A percentile compares a stretch with the other conserved stretches of the same genome.
phyloP scores from a whole-genome alignment of 345 rosid species.

The Nephelium lappaceum region DNA sequence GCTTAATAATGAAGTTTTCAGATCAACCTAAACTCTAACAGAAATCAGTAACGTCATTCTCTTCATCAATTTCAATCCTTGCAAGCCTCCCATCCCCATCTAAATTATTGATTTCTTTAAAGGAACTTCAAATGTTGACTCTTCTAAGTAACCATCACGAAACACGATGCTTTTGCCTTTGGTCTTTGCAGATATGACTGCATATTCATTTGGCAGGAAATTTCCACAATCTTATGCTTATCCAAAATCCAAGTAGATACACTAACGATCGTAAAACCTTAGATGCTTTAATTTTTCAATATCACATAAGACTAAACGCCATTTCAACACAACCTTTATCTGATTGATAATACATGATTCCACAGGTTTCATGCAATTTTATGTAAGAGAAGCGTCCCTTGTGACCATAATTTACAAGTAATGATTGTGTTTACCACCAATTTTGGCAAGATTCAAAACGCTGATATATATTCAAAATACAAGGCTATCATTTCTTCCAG shows the following conservation, averaged over 20 bases:
- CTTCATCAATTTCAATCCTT: background rate
- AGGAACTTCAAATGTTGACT: background rate
- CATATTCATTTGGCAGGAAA: background rate
- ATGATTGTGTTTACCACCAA: background rate
- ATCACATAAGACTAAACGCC: background rate
- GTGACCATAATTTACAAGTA: background rate
- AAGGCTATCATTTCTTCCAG: conserved; percentile 3
- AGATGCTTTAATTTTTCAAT: background rate
- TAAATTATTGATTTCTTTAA: background rate
- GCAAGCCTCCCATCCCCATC: conserved; percentile 1
- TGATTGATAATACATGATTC: background rate
- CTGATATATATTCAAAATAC: background rate
- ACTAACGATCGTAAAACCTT: background rate
- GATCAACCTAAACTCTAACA: background rate
- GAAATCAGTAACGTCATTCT: background rate
- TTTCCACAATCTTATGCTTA: conserved; percentile 7
- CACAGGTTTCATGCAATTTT: background rate
- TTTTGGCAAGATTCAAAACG: background rate
- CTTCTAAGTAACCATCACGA: background rate
- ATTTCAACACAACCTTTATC: background rate
- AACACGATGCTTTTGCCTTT: background rate
- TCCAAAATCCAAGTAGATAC: background rate
- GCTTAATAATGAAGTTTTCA: background rate
- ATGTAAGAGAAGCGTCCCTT: background rate
- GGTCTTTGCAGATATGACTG: background rate